A percentile compares a stretch with the other conserved stretches of the same genome.
These are phyloP conservation scores for Colletotrichum sublineola DNA, from an alignment of 2,329 filamentous ascomycete genomes.

Conservation along the genomic window DNA sequence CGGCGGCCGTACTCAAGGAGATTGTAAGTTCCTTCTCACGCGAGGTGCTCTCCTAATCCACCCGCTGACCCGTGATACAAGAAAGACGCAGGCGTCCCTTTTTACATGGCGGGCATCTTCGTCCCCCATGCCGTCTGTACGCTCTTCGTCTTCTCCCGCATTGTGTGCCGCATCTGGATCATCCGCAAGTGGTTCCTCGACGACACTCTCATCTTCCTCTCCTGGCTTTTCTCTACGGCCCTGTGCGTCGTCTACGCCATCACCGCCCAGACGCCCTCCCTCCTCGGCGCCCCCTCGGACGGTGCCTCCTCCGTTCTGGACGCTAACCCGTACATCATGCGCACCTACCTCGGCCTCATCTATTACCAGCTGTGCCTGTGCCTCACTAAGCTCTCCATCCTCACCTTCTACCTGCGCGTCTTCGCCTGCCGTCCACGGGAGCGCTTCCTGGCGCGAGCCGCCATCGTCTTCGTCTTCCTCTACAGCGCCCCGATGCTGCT, in stretches of 20 bases:
- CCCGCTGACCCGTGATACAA: neutral
- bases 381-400: slow-evolving; percentile 56
- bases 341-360: slow-evolving; percentile 52
- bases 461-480: slow-evolving; percentile 51
- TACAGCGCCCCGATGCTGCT: slow-evolving; percentile 54
- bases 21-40: slow-evolving; percentile 17
- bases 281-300: slow-evolving; percentile 38
- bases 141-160: slow-evolving; percentile 48
- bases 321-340: slow-evolving; percentile 47
- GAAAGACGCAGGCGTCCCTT: slow-evolving; percentile 44
- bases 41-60: no score
- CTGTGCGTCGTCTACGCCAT: slow-evolving; percentile 51
- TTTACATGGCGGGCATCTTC: slow-evolving; percentile 50
- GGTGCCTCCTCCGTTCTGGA: slow-evolving; percentile 30
- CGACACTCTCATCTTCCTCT: slow-evolving; percentile 50
- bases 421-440: slow-evolving; percentile 51
- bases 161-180: slow-evolving; percentile 48
- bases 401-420: slow-evolving; percentile 56
- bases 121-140: slow-evolving; percentile 52
- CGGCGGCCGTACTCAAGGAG: slow-evolving; percentile 17
- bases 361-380: slow-evolving; percentile 56
- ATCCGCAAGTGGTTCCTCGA: slow-evolving; percentile 52
- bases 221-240: slow-evolving; percentile 50
- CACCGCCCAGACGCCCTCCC: slow-evolving; percentile 45
- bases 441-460: slow-evolving; percentile 51